Evolutionary conservation across 2,329 filamentous ascomycete genomes (phyloP), one percentile per base, ranked within the genome.

Genomic region (Monosporascus sp.): DNA sequence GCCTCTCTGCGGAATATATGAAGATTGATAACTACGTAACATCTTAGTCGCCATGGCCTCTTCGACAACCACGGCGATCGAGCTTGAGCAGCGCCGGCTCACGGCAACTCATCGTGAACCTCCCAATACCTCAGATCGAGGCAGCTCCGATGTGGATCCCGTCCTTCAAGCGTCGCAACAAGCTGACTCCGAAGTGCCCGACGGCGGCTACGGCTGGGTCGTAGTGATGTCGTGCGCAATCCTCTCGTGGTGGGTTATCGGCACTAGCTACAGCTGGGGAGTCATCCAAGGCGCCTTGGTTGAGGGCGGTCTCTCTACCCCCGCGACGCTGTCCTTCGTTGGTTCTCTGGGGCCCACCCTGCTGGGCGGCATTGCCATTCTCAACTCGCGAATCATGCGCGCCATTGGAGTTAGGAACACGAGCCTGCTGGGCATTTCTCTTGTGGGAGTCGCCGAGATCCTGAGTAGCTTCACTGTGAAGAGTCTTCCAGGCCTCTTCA

Each of bases 271-370:
- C 61, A 75, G 74, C 57, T 86, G 82, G 81, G 84, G 82, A 24
- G 74, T 87, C 0, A 69, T 85, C 47, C 83, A 87, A 65, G 73
- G 74, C 4, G 81, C 76, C 0, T 72, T 86, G 1, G 75, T 84
- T 3, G 67, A 76, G 37, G 67, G 75, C 9, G 70, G 71, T 0
- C 66, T 83, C 1, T 73, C 74, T 0, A 72, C 73, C 0, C 71
- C 80, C 0, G 77, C 77, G 0, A 81, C 78, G 1, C 69, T 86
- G 22, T 77, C 80, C 2, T 86, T 84, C 56, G 78, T 86, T 3
- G 82, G 82, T 86, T 84, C 56, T 77, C 86, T 3, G 82, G 82
- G 74, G 8, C 69, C 77, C 2, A 74, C 78, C 0, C 72, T 77
- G 51, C 76, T 81, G 37, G 77, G 78, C 0, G 71, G 77, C 1